phyloP scores from a whole-genome alignment of 164 flowering plant species.

The Chimonanthus praecox region DNA sequence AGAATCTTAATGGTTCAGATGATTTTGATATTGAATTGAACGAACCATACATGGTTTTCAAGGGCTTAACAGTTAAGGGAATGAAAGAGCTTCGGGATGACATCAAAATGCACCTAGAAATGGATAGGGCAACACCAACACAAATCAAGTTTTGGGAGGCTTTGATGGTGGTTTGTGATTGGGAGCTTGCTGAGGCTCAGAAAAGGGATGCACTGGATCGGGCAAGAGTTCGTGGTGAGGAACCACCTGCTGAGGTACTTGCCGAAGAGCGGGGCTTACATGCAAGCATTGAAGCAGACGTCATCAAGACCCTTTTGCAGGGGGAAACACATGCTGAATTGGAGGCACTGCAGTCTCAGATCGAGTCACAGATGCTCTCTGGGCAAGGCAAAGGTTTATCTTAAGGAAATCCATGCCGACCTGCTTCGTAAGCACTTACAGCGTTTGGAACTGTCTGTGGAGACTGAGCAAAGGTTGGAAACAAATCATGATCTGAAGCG shows the following conservation, averaged over 20 bases:
- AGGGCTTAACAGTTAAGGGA: constrained; percentile 91
- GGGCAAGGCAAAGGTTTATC: constrained; percentile 97
- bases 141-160: constrained; percentile 95
- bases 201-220: constrained; percentile 89
- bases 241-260: constrained; percentile 88
- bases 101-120: constrained; percentile 88
- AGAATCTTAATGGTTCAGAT: constrained; percentile 74
- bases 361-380: constrained; percentile 73
- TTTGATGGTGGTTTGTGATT: constrained; percentile 83
- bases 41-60: constrained; percentile 95
- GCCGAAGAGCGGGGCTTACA: constrained; percentile 96
- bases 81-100: constrained; percentile 95
- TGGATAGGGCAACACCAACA: constrained; percentile 74
- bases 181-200: constrained; percentile 92
- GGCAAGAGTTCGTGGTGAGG: constrained; percentile 96
- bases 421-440: constrained; percentile 67
- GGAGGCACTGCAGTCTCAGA: constrained; percentile 53
- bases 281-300: constrained; percentile 83
- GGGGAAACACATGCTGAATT: constrained; percentile 65
- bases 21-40: constrained; percentile 74
- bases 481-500: constrained; percentile 23
- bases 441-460: constrained; percentile 61
- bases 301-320: constrained; percentile 58
- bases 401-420: constrained; percentile 84
- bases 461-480: constrained; percentile 34